Base-by-base conservation (phyloP, 2,329 filamentous ascomycete species). In the Fusarium nodosum region DNA sequence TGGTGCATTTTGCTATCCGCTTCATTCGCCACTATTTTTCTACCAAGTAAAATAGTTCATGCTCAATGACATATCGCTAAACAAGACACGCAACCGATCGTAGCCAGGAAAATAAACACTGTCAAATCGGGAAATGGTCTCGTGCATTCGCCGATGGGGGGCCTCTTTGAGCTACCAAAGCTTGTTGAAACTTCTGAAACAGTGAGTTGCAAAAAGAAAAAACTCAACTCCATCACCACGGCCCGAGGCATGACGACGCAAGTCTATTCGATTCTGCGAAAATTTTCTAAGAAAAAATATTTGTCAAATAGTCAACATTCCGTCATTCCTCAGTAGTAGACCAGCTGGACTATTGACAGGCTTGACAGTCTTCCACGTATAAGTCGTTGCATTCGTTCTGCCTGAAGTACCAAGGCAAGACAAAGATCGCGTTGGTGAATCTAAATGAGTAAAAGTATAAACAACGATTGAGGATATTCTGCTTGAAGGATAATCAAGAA, bases 61-160 rank as follows among this genome's bases (percentile, higher is more conserved):
- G 46, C 20, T 62, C 54, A 60, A 67, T 64, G 51, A 56, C 62
- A 66, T 65, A 54, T 65, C 36, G 16, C 13, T 41, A 31, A 30
- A 47, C 13, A 56, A 47, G 58, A 64, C 66, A 47, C 59, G 67
- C 67, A 71, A 68, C 45, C 67, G 67, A 68, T 70, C 64, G 63
- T 50, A 38, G 15, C 41, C 41, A 13, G 26, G 24, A 51, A 60
- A 52, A 58, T 55, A 52, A 38, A 45, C 26, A 28, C 51, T 38
- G 44, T 65, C 67, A 58, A 64, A 70, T 68, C 67, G 67, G 64
- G 67, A 61, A 68, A 48, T n/a, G 30, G 36, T 45, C 51, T 56
- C 47, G 13, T 28, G 26, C 18, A n/a, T 52, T 30, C 10, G 36
- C 38, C 57, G 52, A 42, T 53, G 34, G 51, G 28, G 28, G 46